Evolutionary conservation across 2,329 filamentous ascomycete species (phyloP), one percentile per base, ranked within the genome.

Genomic region (Diaporthe sp.): DNA sequence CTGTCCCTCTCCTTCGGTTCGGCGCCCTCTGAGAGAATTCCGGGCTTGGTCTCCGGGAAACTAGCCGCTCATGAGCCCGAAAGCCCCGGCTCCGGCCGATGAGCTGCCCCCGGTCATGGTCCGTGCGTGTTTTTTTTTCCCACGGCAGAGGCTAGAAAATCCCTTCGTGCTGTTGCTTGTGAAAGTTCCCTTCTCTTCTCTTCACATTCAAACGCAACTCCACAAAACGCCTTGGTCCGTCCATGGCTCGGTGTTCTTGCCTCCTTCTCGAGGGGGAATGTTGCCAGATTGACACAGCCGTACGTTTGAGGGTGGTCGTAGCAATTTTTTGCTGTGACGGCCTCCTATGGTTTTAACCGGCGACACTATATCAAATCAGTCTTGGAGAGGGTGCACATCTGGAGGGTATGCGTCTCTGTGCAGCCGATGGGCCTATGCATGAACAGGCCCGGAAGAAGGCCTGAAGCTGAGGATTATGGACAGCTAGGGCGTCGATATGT

Each of bases 281-380:
- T 77, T 77, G 77, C 77, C 67, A 77, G 77, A 77, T 67, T n/a
- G 71, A 75, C 38, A 71, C 38, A 71, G 75, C 77, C 77, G 77
- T 76, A 75, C 74, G 77, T 77, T 77, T 77, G 77, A 77, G 76
- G 74, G 77, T 72, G 60, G 60, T 52, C 72, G 69, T 76, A 77
- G 77, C 77, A 19, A 66, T 60, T 73, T 33, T 13, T 66, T 45
- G 78, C 79, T 50, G 30, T 80, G 79, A 81, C 67, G 78, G 74
- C 78, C 77, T 80, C 79, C 78, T 73, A 81, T 81, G 80, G 77
- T 78, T 76, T 67, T 75, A 76, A 76, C 55, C 78, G 79, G 79
- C 77, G 35, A 80, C 79, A 80, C 47, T 33, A 15, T 57, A 40
- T 38, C 33, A 42, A 7, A 28, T 42, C 35, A 40, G 40, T 38